These are phyloP conservation scores for Dactylellina drechsleri DNA, from an alignment of 2,329 filamentous ascomycete species.

Conservation along the genomic window DNA sequence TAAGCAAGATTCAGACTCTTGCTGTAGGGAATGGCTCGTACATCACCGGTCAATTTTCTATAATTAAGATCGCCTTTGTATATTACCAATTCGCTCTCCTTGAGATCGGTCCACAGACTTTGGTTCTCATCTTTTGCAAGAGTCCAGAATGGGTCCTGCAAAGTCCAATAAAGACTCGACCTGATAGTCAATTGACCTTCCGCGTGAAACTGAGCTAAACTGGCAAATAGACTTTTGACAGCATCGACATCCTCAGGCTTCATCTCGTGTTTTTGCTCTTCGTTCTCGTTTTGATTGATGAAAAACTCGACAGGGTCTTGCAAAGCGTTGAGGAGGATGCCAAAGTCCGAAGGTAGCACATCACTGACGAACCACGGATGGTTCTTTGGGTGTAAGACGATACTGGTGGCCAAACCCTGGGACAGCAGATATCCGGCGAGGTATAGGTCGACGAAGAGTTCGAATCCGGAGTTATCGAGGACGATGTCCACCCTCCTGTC, in stretches of 20 bases:
- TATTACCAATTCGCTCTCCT: slow-evolving; percentile 84
- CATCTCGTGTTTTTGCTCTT: slow-evolving; percentile 68
- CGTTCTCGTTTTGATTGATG: slow-evolving; percentile 74
- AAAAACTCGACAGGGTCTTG: slow-evolving; percentile 82
- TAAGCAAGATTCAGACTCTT: slow-evolving; percentile 33
- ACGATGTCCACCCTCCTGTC: slow-evolving; percentile 90
- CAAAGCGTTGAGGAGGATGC: slow-evolving; percentile 81
- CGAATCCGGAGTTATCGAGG: slow-evolving; percentile 96
- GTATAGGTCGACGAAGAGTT: slow-evolving; percentile 93
- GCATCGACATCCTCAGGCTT: slow-evolving; percentile 74
- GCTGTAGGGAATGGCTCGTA: slow-evolving; percentile 60
- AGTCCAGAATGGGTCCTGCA: slow-evolving; percentile 86
- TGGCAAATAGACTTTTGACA: slow-evolving; percentile 79
- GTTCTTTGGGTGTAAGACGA: slow-evolving; percentile 91
- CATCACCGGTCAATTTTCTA: slow-evolving; percentile 85
- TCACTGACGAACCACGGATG: slow-evolving; percentile 99
- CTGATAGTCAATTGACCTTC: slow-evolving; percentile 86
- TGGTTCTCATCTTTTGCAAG: slow-evolving; percentile 73
- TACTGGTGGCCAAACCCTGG: slow-evolving; percentile 81
- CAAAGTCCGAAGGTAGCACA: slow-evolving; percentile 86
- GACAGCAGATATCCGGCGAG: slow-evolving; percentile 89
- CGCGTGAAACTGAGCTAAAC: slow-evolving; percentile 81
- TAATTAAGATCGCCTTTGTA: slow-evolving; percentile 99
- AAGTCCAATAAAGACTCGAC: slow-evolving; percentile 91
- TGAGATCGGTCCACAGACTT: slow-evolving; percentile 78